phyloP scores from a whole-genome alignment of 2,329 filamentous ascomycete genomes.

The Botrytis pseudocinerea region DNA sequence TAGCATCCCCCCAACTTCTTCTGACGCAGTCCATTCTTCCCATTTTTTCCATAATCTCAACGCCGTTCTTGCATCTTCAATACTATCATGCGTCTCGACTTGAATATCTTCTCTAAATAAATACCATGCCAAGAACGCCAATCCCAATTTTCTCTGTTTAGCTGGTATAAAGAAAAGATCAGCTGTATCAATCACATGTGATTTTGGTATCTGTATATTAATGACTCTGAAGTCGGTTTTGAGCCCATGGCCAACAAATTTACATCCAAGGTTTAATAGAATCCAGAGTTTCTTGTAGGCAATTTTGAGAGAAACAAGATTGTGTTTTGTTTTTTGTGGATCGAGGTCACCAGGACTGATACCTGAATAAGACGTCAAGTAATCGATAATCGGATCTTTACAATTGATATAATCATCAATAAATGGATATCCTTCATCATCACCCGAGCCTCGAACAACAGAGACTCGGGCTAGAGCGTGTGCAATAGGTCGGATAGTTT shows the following conservation, averaged over 20 bases:
- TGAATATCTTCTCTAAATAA: slow-evolving; percentile 94
- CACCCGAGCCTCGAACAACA: slow-evolving; percentile 77
- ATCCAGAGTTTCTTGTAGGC: slow-evolving; percentile 99
- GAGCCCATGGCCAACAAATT: slow-evolving; percentile 90
- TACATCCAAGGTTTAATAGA: slow-evolving; percentile 87
- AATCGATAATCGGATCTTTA: slow-evolving; percentile 89
- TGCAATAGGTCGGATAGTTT: slow-evolving; percentile 87
- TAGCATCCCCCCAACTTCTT: slow-evolving; percentile 72
- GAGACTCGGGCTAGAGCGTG: slow-evolving; percentile 92
- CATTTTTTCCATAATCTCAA: slow-evolving; percentile 88
- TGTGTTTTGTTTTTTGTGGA: slow-evolving; percentile 73
- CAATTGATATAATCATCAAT: slow-evolving; percentile 97
- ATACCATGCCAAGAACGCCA: slow-evolving; percentile 89
- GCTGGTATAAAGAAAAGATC: slow-evolving; percentile 83
- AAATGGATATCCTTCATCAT: slow-evolving; percentile 79
- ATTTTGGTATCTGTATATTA: slow-evolving; percentile 91
- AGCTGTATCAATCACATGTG: slow-evolving; percentile 91
- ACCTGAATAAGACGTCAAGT: slow-evolving; percentile 90
- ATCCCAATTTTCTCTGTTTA: slow-evolving; percentile 80
- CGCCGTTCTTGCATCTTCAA: slow-evolving; percentile 91
- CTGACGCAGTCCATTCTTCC: slow-evolving; percentile 62
- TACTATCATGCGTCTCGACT: slow-evolving; percentile 86
- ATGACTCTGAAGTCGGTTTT: slow-evolving; percentile 97
- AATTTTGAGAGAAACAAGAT: slow-evolving; percentile 81
- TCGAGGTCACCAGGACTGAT: slow-evolving; percentile 86